Evolutionary conservation across 2,329 filamentous ascomycete genomes (phyloP), one percentile per base, ranked within the genome.

Genomic region (Septoria linicola): DNA sequence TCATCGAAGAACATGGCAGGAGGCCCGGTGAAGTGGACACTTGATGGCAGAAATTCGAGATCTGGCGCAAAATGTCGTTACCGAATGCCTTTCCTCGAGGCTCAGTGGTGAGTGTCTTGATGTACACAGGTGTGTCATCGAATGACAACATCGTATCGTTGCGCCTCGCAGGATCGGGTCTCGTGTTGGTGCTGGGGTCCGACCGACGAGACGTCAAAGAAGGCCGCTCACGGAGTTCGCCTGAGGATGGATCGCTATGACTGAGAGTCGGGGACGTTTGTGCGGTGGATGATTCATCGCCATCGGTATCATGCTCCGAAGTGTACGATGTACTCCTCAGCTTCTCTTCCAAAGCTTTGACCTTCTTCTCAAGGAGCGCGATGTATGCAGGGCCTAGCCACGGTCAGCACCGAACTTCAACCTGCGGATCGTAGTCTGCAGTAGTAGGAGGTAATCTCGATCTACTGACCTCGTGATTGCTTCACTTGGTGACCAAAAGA

Each of bases 401-500:
- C 13, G 11, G 19, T 48, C 25, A 40, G 35, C 13, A 31, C 10
- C 32, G 41, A 17, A 3, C 8, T 14, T n/a, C n/a, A n/a, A n/a
- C n/a, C n/a, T n/a, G n/a, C n/a, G n/a, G n/a, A n/a, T n/a, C n/a
- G n/a, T n/a, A n/a, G n/a, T n/a, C n/a, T n/a, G n/a, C n/a, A n/a
- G n/a, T n/a, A n/a, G n/a, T n/a, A n/a, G n/a, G n/a, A n/a, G n/a
- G n/a, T n/a, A n/a, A n/a, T n/a, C n/a, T n/a, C n/a, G n/a, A n/a
- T n/a, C n/a, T 10, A 41, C 44, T 14, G 21, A 48, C 44, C 58
- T 37, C 55, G 41, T 14, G 58, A 41, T 25, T 60, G 58, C 49
- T 60, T 60, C 10, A 57, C 49, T 25, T 47, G 46, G 23, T 58
- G 51, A 1, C 58, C 58, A 21, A 57, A 60, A 2, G 58, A 60